Conservation (phyloP, 2,329 filamentous ascomycete species). For the Macrophomina phaseolina region DNA sequence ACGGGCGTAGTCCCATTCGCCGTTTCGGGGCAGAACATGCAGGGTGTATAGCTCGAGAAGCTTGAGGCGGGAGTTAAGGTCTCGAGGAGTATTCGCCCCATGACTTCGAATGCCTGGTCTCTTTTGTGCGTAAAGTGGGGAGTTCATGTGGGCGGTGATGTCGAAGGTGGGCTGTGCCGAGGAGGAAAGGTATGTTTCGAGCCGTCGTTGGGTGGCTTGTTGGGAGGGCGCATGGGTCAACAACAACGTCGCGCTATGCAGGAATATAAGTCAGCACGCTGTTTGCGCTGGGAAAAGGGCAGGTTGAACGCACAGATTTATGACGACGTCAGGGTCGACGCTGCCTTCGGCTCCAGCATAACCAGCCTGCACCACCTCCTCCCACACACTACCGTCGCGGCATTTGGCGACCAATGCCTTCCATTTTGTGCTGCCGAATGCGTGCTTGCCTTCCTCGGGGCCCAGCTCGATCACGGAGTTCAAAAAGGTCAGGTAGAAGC, state of each 20-base stretch:
- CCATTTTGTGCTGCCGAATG: slow-evolving; percentile 87
- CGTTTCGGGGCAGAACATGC: slow-evolving; percentile 90
- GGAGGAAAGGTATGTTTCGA: slow-evolving; percentile 87
- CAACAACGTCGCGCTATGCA: slow-evolving; percentile 79
- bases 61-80: slow-evolving; percentile 84
- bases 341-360: slow-evolving; percentile 89
- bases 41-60: slow-evolving; percentile 94
- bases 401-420: slow-evolving; percentile 81
- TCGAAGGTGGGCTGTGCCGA: slow-evolving; percentile 76
- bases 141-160: slow-evolving; percentile 67
- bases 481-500: slow-evolving; percentile 89
- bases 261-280: neutral
- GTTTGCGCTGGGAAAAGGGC: neutral
- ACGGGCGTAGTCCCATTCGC: slow-evolving; percentile 93
- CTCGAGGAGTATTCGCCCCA: slow-evolving; percentile 81
- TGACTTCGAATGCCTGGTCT: slow-evolving; percentile 51
- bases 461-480: slow-evolving; percentile 91
- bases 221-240: slow-evolving; percentile 89
- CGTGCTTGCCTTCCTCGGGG: slow-evolving; percentile 84
- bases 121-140: slow-evolving; percentile 38
- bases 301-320: slow-evolving; percentile 67
- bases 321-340: slow-evolving; percentile 93
- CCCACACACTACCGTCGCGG: slow-evolving; percentile 90
- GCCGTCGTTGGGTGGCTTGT: slow-evolving; percentile 79
- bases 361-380: slow-evolving; percentile 84